Evolutionary conservation across 352 stramenopile genomes (phyloP).

Genomic region (Phytophthora fragariaefolia): DNA sequence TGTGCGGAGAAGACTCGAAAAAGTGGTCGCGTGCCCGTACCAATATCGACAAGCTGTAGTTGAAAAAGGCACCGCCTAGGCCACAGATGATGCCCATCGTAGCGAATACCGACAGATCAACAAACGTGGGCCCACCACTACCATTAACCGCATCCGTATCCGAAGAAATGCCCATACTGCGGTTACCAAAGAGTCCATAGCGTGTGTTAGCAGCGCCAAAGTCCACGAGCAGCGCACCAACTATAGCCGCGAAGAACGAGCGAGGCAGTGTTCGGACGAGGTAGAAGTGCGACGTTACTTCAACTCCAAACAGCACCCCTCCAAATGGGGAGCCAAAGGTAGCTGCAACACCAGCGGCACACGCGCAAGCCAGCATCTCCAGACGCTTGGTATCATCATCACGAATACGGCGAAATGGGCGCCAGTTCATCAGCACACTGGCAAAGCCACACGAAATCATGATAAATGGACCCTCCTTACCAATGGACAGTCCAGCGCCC

Average conservation of each 20-base stretch:
- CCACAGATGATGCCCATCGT: slow-evolving; percentile 73
- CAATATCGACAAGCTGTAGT: slow-evolving; percentile 71
- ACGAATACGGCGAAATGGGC: slow-evolving; percentile 71
- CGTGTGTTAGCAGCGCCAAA: slow-evolving; percentile 67
- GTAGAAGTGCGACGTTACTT: slow-evolving; percentile 89
- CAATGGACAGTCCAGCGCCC: slow-evolving; percentile 74
- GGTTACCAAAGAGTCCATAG: slow-evolving; percentile 81
- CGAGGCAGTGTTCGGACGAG: slow-evolving; percentile 78
- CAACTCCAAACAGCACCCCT: slow-evolving; percentile 86
- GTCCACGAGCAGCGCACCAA: slow-evolving; percentile 70
- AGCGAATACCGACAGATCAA: slow-evolving; percentile 68
- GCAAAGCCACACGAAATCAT: slow-evolving; percentile 89
- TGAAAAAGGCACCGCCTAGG: slow-evolving; percentile 74
- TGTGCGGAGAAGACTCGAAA: slow-evolving; percentile 23
- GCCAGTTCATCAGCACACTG: slow-evolving; percentile 76
- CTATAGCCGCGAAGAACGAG: slow-evolving; percentile 84
- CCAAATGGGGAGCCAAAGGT: slow-evolving; percentile 88
- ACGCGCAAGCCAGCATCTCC: slow-evolving; percentile 85
- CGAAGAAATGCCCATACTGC: slow-evolving; percentile 64
- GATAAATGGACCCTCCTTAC: slow-evolving; percentile 89
- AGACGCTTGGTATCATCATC: slow-evolving; percentile 83
- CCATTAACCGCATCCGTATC: slow-evolving; percentile 49
- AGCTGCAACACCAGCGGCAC: slow-evolving; percentile 82
- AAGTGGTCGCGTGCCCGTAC: slow-evolving; percentile 68
- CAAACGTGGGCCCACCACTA: slow-evolving; percentile 45